These are phyloP conservation scores for Nakazawaea holstii DNA, from an alignment of 805 yeast genomes.

Conservation along the genomic window DNA sequence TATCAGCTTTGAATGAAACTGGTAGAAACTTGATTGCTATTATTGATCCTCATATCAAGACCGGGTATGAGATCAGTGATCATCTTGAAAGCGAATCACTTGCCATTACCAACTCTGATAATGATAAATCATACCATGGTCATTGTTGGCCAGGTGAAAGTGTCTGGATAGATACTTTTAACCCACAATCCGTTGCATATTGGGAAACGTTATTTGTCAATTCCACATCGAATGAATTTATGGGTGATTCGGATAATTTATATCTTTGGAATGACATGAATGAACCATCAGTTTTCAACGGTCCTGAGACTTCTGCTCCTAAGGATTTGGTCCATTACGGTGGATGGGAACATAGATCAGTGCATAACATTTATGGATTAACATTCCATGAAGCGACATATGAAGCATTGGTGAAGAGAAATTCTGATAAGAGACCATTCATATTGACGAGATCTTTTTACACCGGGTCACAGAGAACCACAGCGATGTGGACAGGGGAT, in stretches of 20 bases:
- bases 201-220: slow-evolving; percentile 56
- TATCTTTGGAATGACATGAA: slow-evolving; percentile 98
- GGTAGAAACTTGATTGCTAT: slow-evolving; percentile 81
- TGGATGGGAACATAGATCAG: slow-evolving; percentile 83
- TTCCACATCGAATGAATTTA: slow-evolving; percentile 34
- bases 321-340: slow-evolving; percentile 76
- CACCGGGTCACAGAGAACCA: slow-evolving; percentile 86
- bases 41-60: slow-evolving; percentile 88
- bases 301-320: slow-evolving; percentile 91
- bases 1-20: slow-evolving; percentile 56
- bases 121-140: slow-evolving; percentile 58
- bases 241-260: slow-evolving; percentile 54
- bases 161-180: slow-evolving; percentile 84
- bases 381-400: slow-evolving; percentile 78
- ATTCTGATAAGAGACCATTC: slow-evolving; percentile 67
- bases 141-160: slow-evolving; percentile 99
- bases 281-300: slow-evolving; percentile 92
- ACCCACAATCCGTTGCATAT: slow-evolving; percentile 49
- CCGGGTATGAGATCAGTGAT: slow-evolving; percentile 61
- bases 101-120: slow-evolving; percentile 38
- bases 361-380: slow-evolving; percentile 82
- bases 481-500: slow-evolving; percentile 98
- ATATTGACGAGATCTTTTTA: slow-evolving; percentile 80
- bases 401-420: slow-evolving; percentile 52
- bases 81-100: slow-evolving; percentile 34